Evolutionary conservation across 352 stramenopile genomes (phyloP), one percentile per base, ranked within the genome.

Genomic region (Aphanomyces invadans): DNA sequence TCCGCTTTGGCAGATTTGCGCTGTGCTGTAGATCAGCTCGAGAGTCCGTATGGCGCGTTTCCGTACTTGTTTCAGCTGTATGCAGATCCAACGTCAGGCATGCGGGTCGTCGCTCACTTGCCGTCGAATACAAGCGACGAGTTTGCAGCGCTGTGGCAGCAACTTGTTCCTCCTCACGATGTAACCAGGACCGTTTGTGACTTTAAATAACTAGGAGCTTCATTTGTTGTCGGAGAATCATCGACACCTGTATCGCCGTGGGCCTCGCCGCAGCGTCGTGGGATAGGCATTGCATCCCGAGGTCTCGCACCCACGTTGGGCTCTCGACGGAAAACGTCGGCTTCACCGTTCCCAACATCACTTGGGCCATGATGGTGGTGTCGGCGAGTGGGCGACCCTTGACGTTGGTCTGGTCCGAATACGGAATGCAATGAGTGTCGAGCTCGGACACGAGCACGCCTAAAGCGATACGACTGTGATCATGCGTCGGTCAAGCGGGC

Each of bases 371-470:
- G 49, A 67, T 67, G 21, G 39, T 33, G 1, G 60, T 36, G 60
- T 67, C n/a, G 12, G 53, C 60, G 31, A 39, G 45, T 25, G 60
- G 55, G 0, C 52, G 12, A 23, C 60, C 60, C 25, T 21, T 67
- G 11, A 19, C 25, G 32, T 67, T 64, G n/a, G 38, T 39, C 5
- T 21, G 55, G 51, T 83, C 72, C 51, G 76, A 71, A 64, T 85
- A 88, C 33, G 81, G 79, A 1, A 84, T 45, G n/a, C 62, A 62
- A 61, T 90, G 78, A 4, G 79, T 86, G 57, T 87, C 79, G 25
- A 89, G 54, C 73, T 89, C 81, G 3, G 72, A 77, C 17, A 89
- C 21, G 1, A 57, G 17, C 11, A 57, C 29, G 21, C 49, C 49
- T 32, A 54, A 11, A 29, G 10, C 26, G 10, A 11, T n/a, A 29